These are phyloP conservation scores for Solanum hybrid DNA, from an alignment of 305 asterid genomes.

Conservation along the genomic window DNA sequence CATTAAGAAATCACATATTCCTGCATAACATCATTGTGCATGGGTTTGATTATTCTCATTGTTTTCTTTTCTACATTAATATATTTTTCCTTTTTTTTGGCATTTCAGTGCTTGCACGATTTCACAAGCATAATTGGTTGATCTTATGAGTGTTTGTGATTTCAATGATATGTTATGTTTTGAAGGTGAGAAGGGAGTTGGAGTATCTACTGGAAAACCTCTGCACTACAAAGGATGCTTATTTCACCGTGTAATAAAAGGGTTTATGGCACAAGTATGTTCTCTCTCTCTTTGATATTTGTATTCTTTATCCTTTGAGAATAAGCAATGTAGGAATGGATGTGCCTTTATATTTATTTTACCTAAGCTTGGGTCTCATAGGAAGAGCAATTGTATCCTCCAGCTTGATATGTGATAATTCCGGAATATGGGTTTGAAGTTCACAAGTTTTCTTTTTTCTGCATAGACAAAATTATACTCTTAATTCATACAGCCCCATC, in stretches of 20 bases:
- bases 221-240: conserved; percentile 82
- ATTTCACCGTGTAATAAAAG: conserved; percentile 88
- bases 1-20: neutral
- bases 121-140: neutral
- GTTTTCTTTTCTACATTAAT: neutral
- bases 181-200: conserved; percentile 89
- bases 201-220: conserved; percentile 73
- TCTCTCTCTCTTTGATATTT: neutral
- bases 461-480: neutral
- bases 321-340: neutral
- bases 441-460: neutral
- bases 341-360: neutral
- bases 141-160: neutral
- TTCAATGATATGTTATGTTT: conserved; percentile 9
- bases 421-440: neutral
- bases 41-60: neutral
- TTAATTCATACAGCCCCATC: neutral
- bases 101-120: neutral
- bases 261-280: conserved; percentile 96
- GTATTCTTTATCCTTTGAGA: neutral
- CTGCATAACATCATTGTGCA: neutral
- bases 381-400: neutral
- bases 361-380: neutral
- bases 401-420: neutral
- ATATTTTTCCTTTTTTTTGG: neutral